A percentile compares a stretch with the other conserved stretches of the same genome.
These are phyloP conservation scores for Dendrobium huoshanense DNA, from an alignment of 106 monocot species.

Conservation along the genomic window DNA sequence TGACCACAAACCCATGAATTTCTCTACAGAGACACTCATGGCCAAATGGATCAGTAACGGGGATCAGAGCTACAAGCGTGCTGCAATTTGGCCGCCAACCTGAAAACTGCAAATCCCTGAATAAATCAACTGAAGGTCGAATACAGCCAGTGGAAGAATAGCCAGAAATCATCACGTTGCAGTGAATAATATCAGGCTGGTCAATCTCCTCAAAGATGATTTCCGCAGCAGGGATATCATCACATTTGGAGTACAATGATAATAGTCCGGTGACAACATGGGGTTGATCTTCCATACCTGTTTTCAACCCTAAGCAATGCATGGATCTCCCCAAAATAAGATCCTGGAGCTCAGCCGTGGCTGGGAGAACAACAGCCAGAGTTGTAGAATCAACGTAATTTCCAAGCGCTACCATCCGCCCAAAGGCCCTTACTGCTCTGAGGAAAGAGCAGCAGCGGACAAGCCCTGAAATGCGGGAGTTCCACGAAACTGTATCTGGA, in stretches of 20 bases:
- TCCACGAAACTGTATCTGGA: conserved; percentile 61
- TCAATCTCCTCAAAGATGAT: conserved; percentile 32
- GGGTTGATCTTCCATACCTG: conserved; percentile 19
- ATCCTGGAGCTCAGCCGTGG: conserved; percentile 41
- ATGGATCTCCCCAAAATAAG: conserved; percentile 24
- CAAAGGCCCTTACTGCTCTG: conserved; percentile 24
- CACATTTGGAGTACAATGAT: conserved; percentile 74
- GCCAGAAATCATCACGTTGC: conserved; percentile 77
- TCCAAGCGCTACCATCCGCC: conserved; percentile 16
- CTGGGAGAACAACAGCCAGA: conserved; percentile 51
- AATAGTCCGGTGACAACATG: conserved; percentile 62
- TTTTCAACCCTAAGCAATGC: conserved; percentile 46
- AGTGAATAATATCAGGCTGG: conserved; percentile 40
- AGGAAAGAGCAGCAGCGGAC: conserved; percentile 19
- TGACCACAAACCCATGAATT: conserved; percentile 51
- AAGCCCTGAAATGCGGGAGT: conserved; percentile 59
- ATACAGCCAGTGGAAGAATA: conserved; percentile 34
- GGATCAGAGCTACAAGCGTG: conserved; percentile 66
- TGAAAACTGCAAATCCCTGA: conserved; percentile 36
- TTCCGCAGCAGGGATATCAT: conserved; percentile 20
- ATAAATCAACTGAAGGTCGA: conserved; percentile 29
- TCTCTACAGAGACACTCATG: conserved; percentile 25
- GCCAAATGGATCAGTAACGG: conserved; percentile 52
- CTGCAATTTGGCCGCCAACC: conserved; percentile 35
- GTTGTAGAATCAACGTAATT: conserved; percentile 37